phyloP scores from a whole-genome alignment of 345 rosid genomes.

The Salix udensis region DNA sequence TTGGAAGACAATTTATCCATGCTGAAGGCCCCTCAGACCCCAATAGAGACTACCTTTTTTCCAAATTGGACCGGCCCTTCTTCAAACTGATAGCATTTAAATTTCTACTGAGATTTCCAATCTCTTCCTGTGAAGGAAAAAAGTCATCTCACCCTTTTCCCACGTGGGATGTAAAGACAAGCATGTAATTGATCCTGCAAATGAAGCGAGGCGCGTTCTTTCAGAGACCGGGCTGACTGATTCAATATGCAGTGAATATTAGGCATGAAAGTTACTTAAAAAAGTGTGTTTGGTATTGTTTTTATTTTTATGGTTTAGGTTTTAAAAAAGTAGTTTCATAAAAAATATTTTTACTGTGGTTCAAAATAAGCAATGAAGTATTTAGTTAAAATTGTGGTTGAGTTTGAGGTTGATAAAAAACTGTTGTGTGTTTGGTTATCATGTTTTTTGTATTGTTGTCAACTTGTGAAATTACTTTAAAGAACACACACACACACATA shows the following conservation, averaged over 20 bases:
- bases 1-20: constrained; percentile 57
- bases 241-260: constrained; percentile 2
- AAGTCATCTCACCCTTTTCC: background rate
- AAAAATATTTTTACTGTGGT: too few relatives aligned
- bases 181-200: constrained; percentile 69
- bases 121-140: background rate
- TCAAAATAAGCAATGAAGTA: too few relatives aligned
- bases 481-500: too few relatives aligned
- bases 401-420: too few relatives aligned
- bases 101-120: background rate
- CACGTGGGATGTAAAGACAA: constrained; percentile 56
- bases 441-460: too few relatives aligned
- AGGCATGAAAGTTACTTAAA: background rate
- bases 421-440: too few relatives aligned
- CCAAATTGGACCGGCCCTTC: constrained; percentile 68
- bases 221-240: constrained; percentile 24
- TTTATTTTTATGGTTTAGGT: too few relatives aligned
- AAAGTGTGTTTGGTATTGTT: too few relatives aligned
- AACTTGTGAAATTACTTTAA: too few relatives aligned
- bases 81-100: constrained; percentile 42
- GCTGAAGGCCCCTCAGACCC: constrained; percentile 92
- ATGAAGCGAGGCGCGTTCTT: constrained; percentile 58
- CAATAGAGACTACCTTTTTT: constrained; percentile 75
- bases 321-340: too few relatives aligned
- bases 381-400: too few relatives aligned